These are phyloP conservation scores for Lotus japonicus DNA, from an alignment of 306 rosid species.

Conservation along the genomic window DNA sequence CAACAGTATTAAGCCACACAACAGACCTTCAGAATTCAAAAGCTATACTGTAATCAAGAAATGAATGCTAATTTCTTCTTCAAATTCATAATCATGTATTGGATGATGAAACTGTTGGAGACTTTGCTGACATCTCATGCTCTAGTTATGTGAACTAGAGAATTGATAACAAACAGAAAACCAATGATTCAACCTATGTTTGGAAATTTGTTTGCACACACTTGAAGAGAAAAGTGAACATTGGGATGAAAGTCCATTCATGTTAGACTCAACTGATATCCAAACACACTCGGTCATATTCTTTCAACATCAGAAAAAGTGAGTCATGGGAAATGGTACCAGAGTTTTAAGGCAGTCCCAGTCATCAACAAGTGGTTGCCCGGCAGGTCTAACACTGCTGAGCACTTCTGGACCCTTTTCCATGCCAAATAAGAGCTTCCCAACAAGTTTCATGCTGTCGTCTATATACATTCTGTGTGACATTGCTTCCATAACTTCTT, in stretches of 20 bases:
- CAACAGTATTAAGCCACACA: not conserved
- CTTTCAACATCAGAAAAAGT: not conserved
- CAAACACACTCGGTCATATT: not conserved
- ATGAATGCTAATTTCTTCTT: not conserved
- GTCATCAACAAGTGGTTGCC: slow-evolving; percentile 77
- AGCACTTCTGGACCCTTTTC: slow-evolving; percentile 70
- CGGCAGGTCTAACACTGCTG: slow-evolving; percentile 49
- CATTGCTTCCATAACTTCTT: slow-evolving; percentile 83
- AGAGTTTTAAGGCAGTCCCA: slow-evolving; percentile 79
- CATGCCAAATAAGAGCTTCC: slow-evolving; percentile 82
- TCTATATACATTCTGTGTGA: slow-evolving; percentile 90
- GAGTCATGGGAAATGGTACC: slow-evolving; percentile 35
- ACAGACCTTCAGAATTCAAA: slow-evolving; percentile 4
- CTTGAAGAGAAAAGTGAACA: too few relatives aligned
- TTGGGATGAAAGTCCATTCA: too few relatives aligned
- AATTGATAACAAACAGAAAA: slow-evolving; percentile 1
- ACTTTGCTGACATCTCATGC: not conserved
- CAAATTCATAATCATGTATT: not conserved
- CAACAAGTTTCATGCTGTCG: slow-evolving; percentile 62
- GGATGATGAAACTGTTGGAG: not conserved
- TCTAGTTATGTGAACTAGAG: not conserved
- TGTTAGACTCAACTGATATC: too few relatives aligned
- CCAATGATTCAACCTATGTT: not conserved
- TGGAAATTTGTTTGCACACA: too few relatives aligned
- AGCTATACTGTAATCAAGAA: not conserved